Conservation (phyloP, 257 asterid species). For the Solanum acaule region DNA sequence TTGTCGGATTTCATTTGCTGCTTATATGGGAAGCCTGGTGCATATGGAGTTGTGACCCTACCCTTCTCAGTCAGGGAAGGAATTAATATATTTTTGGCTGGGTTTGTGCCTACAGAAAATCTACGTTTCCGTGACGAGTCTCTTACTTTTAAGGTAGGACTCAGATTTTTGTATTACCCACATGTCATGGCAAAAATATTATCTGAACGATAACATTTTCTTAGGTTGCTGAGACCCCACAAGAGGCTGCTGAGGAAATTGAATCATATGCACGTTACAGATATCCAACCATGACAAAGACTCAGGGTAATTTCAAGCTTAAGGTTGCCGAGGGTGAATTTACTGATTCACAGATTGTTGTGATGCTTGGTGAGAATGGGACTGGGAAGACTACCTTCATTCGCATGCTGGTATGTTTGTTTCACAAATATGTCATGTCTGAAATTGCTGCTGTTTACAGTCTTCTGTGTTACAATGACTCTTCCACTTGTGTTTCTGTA, state of each 20-base stretch:
- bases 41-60: constrained; percentile 91
- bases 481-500: background rate
- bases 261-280: constrained; percentile 80
- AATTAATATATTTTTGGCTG: constrained; percentile 87
- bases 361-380: constrained; percentile 99
- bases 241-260: constrained; percentile 90
- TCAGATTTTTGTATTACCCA: background rate
- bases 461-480: background rate
- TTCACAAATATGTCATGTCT: background rate
- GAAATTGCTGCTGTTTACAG: background rate
- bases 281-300: constrained; percentile 88
- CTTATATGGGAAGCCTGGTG: constrained; percentile 95
- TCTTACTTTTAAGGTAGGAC: constrained; percentile 71
- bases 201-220: background rate
- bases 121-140: constrained; percentile 88
- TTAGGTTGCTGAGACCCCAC: constrained; percentile 94
- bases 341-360: constrained; percentile 94
- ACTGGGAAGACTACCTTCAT: constrained; percentile 98
- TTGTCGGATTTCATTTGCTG: constrained; percentile 96
- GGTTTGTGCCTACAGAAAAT: constrained; percentile 96
- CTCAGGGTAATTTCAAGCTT: constrained; percentile 89
- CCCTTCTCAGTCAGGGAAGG: constrained; percentile 99
- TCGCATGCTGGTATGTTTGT: constrained; percentile 70
- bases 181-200: background rate
- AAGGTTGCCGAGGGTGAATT: constrained; percentile 96